These are phyloP conservation scores for Schrenkiella parvula DNA, from an alignment of 345 rosid genomes.

Conservation along the genomic window DNA sequence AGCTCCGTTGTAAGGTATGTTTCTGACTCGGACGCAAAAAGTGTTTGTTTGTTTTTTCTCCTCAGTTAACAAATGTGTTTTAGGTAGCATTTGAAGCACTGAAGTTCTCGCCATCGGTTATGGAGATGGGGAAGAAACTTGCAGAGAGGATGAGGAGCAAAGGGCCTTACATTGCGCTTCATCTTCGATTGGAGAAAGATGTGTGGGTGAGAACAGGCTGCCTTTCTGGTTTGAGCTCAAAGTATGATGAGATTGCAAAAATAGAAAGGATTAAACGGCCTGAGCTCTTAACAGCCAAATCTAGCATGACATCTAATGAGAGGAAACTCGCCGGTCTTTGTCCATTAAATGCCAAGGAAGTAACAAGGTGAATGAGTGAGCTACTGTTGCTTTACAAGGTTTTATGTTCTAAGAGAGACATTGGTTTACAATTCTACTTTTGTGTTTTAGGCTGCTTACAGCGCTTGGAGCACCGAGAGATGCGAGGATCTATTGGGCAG, in stretches of 20 bases:
- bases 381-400: background rate
- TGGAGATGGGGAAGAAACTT: slow-evolving; percentile 74
- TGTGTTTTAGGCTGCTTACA: slow-evolving; percentile 66
- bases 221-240: slow-evolving; percentile 70
- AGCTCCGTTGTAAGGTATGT: slow-evolving; percentile 91
- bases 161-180: slow-evolving; percentile 91
- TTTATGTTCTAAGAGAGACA: background rate
- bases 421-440: background rate
- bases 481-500: slow-evolving; percentile 88
- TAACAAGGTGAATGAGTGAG: slow-evolving; percentile 53
- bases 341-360: slow-evolving; percentile 84
- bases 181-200: slow-evolving; percentile 85
- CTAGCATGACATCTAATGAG: slow-evolving; percentile 74
- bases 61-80: background rate
- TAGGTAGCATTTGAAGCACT: slow-evolving; percentile 90
- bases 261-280: slow-evolving; percentile 76
- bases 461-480: slow-evolving; percentile 80
- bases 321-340: slow-evolving; percentile 88
- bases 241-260: slow-evolving; percentile 66
- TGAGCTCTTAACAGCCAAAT: slow-evolving; percentile 81
- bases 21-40: slow-evolving; percentile 3
- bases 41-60: too few relatives aligned
- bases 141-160: slow-evolving; percentile 75
- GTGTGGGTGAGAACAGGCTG: slow-evolving; percentile 98
- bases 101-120: slow-evolving; percentile 58